Percentiles rank a stretch among this genome's conserved stretches.
phyloP scores from a whole-genome alignment of 805 yeast species.

The Metschnikowia peoriensis region DNA sequence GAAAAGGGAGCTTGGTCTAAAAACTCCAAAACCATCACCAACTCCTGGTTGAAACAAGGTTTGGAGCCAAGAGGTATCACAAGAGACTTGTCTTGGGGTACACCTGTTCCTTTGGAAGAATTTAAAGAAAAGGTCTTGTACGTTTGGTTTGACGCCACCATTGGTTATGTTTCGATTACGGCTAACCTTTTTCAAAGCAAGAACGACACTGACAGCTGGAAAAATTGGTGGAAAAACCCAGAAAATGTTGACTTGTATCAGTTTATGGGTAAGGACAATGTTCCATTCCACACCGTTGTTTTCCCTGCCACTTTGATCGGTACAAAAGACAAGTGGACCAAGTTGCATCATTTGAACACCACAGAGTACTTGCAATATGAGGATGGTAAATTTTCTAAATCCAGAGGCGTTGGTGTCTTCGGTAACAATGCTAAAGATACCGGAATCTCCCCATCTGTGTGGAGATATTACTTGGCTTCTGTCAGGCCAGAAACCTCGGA shows the following conservation, averaged over 20 bases:
- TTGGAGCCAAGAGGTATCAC: conserved; percentile 93
- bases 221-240: conserved; percentile 94
- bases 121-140: conserved; percentile 88
- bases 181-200: conserved; percentile 72
- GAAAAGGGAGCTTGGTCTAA: conserved; percentile 85
- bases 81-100: conserved; percentile 97
- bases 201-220: conserved; percentile 57
- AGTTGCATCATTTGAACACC: conserved; percentile 84
- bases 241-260: conserved; percentile 85
- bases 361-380: conserved; percentile 97
- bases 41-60: conserved; percentile 93
- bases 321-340: conserved; percentile 86
- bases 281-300: conserved; percentile 97
- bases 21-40: conserved; percentile 84
- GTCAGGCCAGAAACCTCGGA: conserved; percentile 95
- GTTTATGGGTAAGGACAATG: conserved; percentile 99
- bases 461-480: conserved; percentile 94
- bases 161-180: conserved; percentile 94
- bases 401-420: conserved; percentile 97
- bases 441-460: conserved; percentile 86
- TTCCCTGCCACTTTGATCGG: conserved; percentile 94
- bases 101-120: conserved; percentile 90
- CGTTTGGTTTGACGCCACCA: conserved; percentile 99
- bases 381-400: conserved; percentile 96
- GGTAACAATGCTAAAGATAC: conserved; percentile 97